These are phyloP conservation scores for Aspergillus sparsus DNA, from an alignment of 495 filamentous ascomycete genomes.

Conservation along the genomic window DNA sequence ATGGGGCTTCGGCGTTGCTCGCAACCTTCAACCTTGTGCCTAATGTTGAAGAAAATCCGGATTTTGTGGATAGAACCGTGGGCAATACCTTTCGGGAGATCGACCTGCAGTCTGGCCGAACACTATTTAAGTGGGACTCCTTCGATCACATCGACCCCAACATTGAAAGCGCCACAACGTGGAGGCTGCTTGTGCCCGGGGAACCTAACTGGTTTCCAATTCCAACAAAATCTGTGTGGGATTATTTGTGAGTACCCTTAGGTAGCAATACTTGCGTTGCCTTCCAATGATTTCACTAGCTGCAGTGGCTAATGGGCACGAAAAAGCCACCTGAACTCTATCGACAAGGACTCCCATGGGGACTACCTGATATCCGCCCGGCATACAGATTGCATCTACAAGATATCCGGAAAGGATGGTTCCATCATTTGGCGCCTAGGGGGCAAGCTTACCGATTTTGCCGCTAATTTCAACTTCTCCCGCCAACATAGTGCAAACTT, in stretches of 20 bases:
- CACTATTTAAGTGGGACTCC: conserved; percentile 48
- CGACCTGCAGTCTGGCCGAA: conserved; percentile 41
- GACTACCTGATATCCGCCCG: conserved; percentile 60
- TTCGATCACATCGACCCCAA: conserved; percentile 39
- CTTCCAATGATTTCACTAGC: not conserved
- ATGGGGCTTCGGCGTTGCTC: conserved; percentile 39
- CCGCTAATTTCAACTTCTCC: conserved; percentile 50
- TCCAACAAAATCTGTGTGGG: not conserved
- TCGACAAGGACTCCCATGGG: conserved; percentile 43
- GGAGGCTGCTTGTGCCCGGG: conserved; percentile 19
- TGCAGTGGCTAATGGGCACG: not conserved
- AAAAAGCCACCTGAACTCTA: conserved; percentile 37
- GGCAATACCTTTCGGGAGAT: conserved; percentile 44
- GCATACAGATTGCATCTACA: conserved; percentile 54
- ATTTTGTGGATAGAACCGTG: conserved; percentile 34
- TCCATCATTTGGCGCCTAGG: conserved; percentile 57
- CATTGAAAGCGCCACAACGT: conserved; percentile 45
- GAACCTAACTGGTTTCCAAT: conserved; percentile 30
- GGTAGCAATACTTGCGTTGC: not conserved
- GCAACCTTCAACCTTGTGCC: conserved; percentile 45
- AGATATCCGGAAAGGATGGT: conserved; percentile 56
- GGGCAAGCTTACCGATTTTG: conserved; percentile 44
- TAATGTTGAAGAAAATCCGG: conserved; percentile 39
- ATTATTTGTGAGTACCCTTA: not conserved
- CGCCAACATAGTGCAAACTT: conserved; percentile 60